Evolutionary conservation across 2,329 filamentous ascomycete genomes (phyloP), one percentile per base, ranked within the genome.

Genomic region (Fusarium piperis): DNA sequence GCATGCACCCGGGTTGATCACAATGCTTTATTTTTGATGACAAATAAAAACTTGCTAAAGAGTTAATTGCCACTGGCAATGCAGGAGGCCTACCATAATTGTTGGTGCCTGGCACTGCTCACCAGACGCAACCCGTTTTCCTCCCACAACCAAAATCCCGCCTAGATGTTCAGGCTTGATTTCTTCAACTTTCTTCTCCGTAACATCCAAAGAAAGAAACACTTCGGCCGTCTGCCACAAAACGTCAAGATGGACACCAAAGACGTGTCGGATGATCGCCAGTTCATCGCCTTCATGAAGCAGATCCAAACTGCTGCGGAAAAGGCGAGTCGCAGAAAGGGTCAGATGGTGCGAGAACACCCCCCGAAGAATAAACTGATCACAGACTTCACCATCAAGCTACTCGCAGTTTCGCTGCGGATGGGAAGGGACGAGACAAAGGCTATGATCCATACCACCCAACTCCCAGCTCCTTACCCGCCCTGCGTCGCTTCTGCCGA

Each of bases 301-400:
- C 2, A 10, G 4, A 12, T 65, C 9, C 16, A 65, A 30, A 9
- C 20, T 10, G 15, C 13, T 3, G n/a, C 10, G 2, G 26, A 26
- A 2, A 11, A 61, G 10, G 48, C 36, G 6, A 11, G 12, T 18
- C 1, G 2, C 9, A 52, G 53, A 15, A 66, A 71, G 32, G 65
- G 68, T 2, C 26, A 70, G 30, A n/a, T 41, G n/a, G 61, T 66
- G 2, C 36, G 36, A 6, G 69, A 72, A n/a, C 62, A 63, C 9
- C 65, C 18, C 7, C 2, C 20, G 0, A 1, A 11, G 10, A 4
- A 6, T 1, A 3, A 11, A 1, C 6, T 65, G 2, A 13, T 28
- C 16, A 5, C 32, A 2, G 3, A 1, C 4, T 61, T 61, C n/a
- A 20, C 23, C 9, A 18, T 16, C 3, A 64, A 69, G 12, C 4